Percentiles rank a stretch among this genome's conserved stretches.
Conservation (phyloP, 2,329 filamentous ascomycete species). For the Penicillium brasilianum region DNA sequence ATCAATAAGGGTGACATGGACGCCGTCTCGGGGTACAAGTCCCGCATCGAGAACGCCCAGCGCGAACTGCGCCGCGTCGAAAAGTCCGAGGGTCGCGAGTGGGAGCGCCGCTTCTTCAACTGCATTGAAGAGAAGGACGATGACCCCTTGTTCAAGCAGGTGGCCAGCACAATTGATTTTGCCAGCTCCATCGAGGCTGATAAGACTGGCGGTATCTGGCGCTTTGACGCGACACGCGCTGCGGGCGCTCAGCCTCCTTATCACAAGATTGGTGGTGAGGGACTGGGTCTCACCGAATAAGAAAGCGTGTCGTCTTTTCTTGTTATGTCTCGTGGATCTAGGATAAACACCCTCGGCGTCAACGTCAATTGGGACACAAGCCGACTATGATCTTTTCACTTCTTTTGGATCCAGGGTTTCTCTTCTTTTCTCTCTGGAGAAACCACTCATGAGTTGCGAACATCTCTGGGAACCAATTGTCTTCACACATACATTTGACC, state of each 20-base stretch:
- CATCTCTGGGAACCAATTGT: constrained; percentile 12
- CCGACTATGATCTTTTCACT: constrained; percentile 6
- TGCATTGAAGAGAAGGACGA: constrained; percentile 43
- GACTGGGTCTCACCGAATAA: constrained; percentile 43
- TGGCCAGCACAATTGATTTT: constrained; percentile 50
- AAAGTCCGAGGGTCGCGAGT: constrained; percentile 72
- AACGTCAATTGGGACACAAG: neutral
- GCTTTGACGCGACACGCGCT: constrained; percentile 64
- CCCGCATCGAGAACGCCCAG: constrained; percentile 88
- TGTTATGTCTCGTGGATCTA: neutral
- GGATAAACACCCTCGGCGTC: neutral
- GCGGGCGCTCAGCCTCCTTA: constrained; percentile 50
- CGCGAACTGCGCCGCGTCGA: constrained; percentile 76
- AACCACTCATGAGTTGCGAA: neutral
- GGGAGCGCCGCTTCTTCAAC: constrained; percentile 84
- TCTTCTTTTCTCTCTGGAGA: neutral
- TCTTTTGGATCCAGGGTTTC: constrained; percentile 11
- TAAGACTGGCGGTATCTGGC: constrained; percentile 73
- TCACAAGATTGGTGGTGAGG: constrained; percentile 46
- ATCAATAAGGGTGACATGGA: constrained; percentile 87
- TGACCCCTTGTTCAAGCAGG: constrained; percentile 45
- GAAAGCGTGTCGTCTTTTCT: neutral
- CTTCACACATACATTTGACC: constrained; percentile 29
- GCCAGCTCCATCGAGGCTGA: constrained; percentile 58
- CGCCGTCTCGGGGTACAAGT: constrained; percentile 75